Conservation (phyloP, 768 basidiomycete species). For the Grammothele lineata region DNA sequence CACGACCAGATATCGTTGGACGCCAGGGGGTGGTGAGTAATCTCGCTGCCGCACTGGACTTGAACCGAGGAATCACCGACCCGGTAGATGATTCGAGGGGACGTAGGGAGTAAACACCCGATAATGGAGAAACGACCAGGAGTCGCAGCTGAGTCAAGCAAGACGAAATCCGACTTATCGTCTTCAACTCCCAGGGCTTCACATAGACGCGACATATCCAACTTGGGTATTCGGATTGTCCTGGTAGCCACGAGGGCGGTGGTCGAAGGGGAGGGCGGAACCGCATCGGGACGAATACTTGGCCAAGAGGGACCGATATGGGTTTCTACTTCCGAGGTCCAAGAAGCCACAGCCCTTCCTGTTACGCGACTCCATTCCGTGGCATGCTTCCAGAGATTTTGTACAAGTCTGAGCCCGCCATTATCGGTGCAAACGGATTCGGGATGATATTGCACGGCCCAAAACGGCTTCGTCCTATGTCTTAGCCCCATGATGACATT, state of each 20-base stretch:
- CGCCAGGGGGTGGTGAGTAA: conserved; percentile 39
- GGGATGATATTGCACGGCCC: conserved; percentile 89
- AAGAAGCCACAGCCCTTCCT: conserved; percentile 36
- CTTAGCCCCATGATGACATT: conserved; percentile 69
- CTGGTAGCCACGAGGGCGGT: no score
- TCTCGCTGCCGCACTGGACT: conserved; percentile 35
- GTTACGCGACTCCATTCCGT: conserved; percentile 46
- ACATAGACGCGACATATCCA: conserved; percentile 46
- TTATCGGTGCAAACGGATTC: conserved; percentile 73
- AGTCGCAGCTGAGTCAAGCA: conserved; percentile 72
- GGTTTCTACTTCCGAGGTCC: conserved; percentile 34
- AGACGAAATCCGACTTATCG: conserved; percentile 57
- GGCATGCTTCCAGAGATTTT: conserved; percentile 73
- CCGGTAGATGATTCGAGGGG: conserved; percentile 55
- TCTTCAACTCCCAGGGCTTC: conserved; percentile 58
- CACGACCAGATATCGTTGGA: conserved; percentile 68
- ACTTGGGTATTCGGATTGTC: no score
- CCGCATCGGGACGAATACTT: conserved; percentile 8
- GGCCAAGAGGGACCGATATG: conserved; percentile 60
- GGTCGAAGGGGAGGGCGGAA: no score
- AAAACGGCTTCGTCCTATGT: conserved; percentile 66
- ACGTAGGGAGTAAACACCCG: conserved; percentile 50
- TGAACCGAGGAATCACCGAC: conserved; percentile 47
- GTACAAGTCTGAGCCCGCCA: conserved; percentile 63
- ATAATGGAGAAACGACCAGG: conserved; percentile 76